phyloP scores from a whole-genome alignment of 2,329 filamentous ascomycete genomes.

The Trichoderma cornu-damae region DNA sequence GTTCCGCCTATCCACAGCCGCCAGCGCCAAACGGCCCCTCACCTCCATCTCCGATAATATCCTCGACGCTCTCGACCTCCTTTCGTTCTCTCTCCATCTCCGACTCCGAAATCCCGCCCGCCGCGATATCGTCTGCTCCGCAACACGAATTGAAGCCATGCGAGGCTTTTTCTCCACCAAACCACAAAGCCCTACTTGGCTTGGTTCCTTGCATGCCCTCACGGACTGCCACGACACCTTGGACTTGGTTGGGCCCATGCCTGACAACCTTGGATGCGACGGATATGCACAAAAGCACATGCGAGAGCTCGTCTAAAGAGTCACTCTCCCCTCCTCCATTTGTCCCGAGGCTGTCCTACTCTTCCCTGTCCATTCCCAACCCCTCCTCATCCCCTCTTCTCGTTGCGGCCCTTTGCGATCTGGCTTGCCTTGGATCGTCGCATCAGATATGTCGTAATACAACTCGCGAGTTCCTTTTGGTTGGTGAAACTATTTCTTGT shows the following conservation, averaged over 20 bases:
- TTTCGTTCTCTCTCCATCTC: slow-evolving; percentile 2
- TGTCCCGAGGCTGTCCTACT: slow-evolving; percentile 6
- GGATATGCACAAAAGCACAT: slow-evolving; percentile 4
- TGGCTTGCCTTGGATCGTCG: slow-evolving; percentile 2
- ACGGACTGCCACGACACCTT: not conserved
- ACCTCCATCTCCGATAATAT: slow-evolving; percentile 4
- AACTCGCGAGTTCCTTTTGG: not conserved
- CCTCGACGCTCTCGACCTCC: not conserved
- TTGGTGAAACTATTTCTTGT: not conserved
- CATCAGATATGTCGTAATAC: not conserved
- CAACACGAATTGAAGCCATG: not conserved
- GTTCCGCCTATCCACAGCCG: slow-evolving; percentile 1
- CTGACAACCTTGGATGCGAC: not conserved
- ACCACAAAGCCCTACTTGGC: not conserved
- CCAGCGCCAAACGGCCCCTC: slow-evolving; percentile 9
- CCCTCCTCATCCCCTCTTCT: not conserved
- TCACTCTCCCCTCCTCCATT: not conserved
- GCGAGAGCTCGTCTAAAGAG: slow-evolving; percentile 1
- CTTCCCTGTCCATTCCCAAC: not conserved
- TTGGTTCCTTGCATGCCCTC: not conserved
- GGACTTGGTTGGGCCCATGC: not conserved
- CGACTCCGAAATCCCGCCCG: not conserved
- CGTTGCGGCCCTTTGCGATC: not conserved
- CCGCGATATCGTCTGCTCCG: not conserved
- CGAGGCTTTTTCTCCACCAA: not conserved